Base-by-base conservation (phyloP, 352 stramenopile genomes). In the Globisporangium cederbergense region DNA sequence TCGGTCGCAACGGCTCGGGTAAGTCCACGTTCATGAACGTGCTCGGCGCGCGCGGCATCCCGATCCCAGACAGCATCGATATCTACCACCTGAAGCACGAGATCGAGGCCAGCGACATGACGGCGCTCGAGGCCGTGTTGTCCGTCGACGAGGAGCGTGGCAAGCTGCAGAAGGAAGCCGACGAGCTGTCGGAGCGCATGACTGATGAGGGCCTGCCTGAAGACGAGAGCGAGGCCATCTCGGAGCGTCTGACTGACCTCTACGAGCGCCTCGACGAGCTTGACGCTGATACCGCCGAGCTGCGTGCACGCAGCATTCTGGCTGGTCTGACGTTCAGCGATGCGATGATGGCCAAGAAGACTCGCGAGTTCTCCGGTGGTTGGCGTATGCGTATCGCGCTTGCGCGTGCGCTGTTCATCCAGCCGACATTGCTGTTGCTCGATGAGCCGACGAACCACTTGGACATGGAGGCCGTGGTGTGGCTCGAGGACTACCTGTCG, bases 391-490 rank as follows among this genome's bases (percentile, higher is more conserved):
- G 95, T 76, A 97, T 99, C 34, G 91, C 96, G 10, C 76, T 99
- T 10, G 97, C 97, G 28, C 85, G 96, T 72, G 97, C 97, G 60
- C 74, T 99, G 40, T 99, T 99, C 73, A 98, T 99, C 75, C 88
- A 98, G 76, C 95, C 96, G 28, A 97, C 90, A 38, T 75, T 98
- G 64, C 72, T 98, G 68, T 72, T 98, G 65, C 79, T 98, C 6
- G 95, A 98, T 83, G 95, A 99, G 75, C 95, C 96, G 14, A 99
- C 95, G 32, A 98, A 97, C 70, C 89, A 97, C 70, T 85, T 98
- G 70, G 97, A 99, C 74, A 98, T 99, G 91, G 95, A 99, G 76
- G 96, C 97, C 45, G 97, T 99, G 16, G 96, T 99, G 58, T 99
- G 97, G 97, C 81, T 99, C 7, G 97, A 99, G 73, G 95, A 99